Evolutionary conservation across 1,284 basidiomycete genomes (phyloP).

Genomic region (Apiotrichum porosum): DNA sequence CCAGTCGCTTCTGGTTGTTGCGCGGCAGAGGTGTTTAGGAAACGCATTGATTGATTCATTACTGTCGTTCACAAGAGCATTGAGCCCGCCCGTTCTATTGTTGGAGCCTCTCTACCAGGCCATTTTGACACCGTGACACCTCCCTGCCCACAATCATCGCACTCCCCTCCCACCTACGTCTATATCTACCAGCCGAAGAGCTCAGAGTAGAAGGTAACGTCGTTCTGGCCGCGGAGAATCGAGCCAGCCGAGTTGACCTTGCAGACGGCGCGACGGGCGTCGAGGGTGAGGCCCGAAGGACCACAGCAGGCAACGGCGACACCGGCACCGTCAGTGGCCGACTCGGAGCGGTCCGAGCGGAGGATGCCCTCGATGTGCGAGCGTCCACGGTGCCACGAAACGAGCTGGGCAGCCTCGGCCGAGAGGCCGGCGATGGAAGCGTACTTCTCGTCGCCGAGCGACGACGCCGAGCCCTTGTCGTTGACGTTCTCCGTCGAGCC

Average conservation of each 20-base stretch:
- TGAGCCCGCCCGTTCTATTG: no score
- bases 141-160: no score
- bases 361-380: constrained; percentile 10
- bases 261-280: constrained; percentile 20
- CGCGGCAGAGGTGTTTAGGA: no score
- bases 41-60: no score
- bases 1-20: no score
- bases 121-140: no score
- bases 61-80: no score
- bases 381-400: constrained; percentile 13
- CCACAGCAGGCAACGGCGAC: constrained; percentile 23
- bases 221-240: constrained; percentile 24
- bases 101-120: no score
- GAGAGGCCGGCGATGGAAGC: background rate
- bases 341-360: constrained; percentile 5
- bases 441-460: background rate
- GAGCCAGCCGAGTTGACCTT: constrained; percentile 14
- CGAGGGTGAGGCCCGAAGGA: constrained; percentile 18
- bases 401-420: background rate
- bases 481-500: constrained; percentile 1
- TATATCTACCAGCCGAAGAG: constrained; percentile 32
- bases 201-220: constrained; percentile 24
- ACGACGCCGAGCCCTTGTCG: constrained; percentile 1
- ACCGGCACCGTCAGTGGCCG: constrained; percentile 1
- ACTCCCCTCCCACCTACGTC: no score